phyloP scores from a whole-genome alignment of 352 stramenopile genomes.

The Globisporangium sylvaticum region DNA sequence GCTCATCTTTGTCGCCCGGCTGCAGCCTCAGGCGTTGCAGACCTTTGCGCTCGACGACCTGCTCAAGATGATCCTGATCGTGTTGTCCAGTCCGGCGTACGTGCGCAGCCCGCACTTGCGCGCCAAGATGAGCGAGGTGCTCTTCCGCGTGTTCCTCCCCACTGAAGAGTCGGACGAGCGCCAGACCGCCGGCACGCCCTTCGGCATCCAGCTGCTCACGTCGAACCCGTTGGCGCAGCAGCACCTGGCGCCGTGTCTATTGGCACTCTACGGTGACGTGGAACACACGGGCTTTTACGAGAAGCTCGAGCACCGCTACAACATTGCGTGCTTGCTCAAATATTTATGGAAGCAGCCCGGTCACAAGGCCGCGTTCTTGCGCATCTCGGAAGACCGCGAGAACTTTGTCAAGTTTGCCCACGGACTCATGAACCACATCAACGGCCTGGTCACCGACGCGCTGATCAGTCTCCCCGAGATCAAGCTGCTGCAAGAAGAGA shows the following conservation, averaged over 20 bases:
- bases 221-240: slow-evolving; percentile 67
- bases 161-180: slow-evolving; percentile 75
- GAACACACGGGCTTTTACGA: slow-evolving; percentile 98
- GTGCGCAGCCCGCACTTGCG: slow-evolving; percentile 91
- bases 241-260: slow-evolving; percentile 92
- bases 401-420: slow-evolving; percentile 98
- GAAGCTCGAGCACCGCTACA: slow-evolving; percentile 94
- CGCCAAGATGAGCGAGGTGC: slow-evolving; percentile 94
- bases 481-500: slow-evolving; percentile 90
- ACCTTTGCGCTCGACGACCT: slow-evolving; percentile 86
- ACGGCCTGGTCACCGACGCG: slow-evolving; percentile 93
- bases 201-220: slow-evolving; percentile 58
- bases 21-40: slow-evolving; percentile 82
- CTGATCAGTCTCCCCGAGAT: slow-evolving; percentile 97
- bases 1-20: slow-evolving; percentile 88
- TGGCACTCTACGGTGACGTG: slow-evolving; percentile 98
- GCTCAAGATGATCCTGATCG: slow-evolving; percentile 88
- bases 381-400: slow-evolving; percentile 90
- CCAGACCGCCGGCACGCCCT: slow-evolving; percentile 45
- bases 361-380: slow-evolving; percentile 93
- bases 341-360: slow-evolving; percentile 95
- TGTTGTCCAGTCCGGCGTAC: slow-evolving; percentile 86
- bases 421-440: slow-evolving; percentile 99
- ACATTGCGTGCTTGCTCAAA: slow-evolving; percentile 96
- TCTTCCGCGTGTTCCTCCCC: slow-evolving; percentile 96